These are phyloP conservation scores for Auriculariales sp. DNA, from an alignment of 768 basidiomycete genomes.

Conservation along the genomic window DNA sequence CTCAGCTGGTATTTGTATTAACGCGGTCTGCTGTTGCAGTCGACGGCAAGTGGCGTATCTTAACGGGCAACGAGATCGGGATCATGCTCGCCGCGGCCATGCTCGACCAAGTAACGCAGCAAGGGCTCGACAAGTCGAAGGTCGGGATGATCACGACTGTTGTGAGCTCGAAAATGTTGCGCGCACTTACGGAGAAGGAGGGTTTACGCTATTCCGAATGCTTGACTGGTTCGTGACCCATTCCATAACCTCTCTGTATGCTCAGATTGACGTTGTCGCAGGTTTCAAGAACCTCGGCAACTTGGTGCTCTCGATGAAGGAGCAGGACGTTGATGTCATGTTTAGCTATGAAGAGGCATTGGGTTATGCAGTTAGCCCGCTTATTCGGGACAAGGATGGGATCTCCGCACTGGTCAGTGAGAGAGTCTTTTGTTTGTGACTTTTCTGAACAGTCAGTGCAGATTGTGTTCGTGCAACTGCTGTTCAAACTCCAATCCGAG, in stretches of 20 bases:
- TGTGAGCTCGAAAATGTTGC: constrained; percentile 84
- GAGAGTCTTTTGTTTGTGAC: neutral
- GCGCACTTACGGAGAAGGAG: constrained; percentile 56
- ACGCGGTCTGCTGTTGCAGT: constrained; percentile 12
- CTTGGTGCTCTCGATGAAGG: constrained; percentile 48
- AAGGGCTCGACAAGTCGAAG: constrained; percentile 25
- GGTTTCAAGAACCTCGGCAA: constrained; percentile 91
- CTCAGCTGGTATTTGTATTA: constrained; percentile 4
- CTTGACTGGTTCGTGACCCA: constrained; percentile 43
- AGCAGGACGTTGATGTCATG: constrained; percentile 52
- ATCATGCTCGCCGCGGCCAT: constrained; percentile 29
- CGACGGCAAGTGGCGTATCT: constrained; percentile 47
- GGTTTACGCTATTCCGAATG: constrained; percentile 80
- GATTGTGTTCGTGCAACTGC: constrained; percentile 61
- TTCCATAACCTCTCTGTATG: neutral
- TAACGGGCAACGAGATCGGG: constrained; percentile 81
- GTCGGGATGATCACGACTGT: constrained; percentile 81
- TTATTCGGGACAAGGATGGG: constrained; percentile 79
- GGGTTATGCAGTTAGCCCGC: constrained; percentile 74
- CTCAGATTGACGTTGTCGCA: constrained; percentile 12
- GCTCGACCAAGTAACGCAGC: constrained; percentile 14
- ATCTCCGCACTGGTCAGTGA: constrained; percentile 56
- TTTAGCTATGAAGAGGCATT: constrained; percentile 92
- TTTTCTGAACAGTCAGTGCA: constrained; percentile 13
- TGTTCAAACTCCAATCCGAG: constrained; percentile 29